phyloP scores from a whole-genome alignment of 2,329 filamentous ascomycete species.

The Hypomyces perniciosus region DNA sequence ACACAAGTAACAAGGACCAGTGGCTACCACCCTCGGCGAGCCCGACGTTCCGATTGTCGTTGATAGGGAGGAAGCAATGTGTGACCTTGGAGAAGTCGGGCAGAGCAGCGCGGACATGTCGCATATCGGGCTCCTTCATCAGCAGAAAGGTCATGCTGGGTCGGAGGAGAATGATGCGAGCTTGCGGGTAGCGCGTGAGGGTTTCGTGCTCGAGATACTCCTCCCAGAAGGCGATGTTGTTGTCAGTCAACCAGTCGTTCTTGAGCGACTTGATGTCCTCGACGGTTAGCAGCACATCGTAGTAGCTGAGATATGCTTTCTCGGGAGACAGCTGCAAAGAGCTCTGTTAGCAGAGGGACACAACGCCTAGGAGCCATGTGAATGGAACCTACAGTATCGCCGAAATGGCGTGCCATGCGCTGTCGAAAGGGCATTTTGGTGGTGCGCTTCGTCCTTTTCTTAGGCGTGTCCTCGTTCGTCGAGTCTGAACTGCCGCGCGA shows the following conservation, averaged over 20 bases:
- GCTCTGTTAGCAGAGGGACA: constrained; percentile 4
- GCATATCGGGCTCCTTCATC: constrained; percentile 61
- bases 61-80: constrained; percentile 93
- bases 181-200: constrained; percentile 70
- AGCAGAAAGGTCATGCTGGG: constrained; percentile 91
- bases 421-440: constrained; percentile 34
- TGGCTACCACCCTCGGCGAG: constrained; percentile 86
- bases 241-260: constrained; percentile 95
- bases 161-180: constrained; percentile 82
- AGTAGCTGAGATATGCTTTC: constrained; percentile 36
- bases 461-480: constrained; percentile 7
- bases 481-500: constrained; percentile 1
- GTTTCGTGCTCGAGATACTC: constrained; percentile 92
- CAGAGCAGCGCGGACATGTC: constrained; percentile 58
- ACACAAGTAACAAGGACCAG: constrained; percentile 90
- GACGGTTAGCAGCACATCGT: constrained; percentile 57
- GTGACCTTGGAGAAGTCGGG: constrained; percentile 76
- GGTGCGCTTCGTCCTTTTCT: constrained; percentile 15
- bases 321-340: constrained; percentile 41
- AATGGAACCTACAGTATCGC: constrained; percentile 37
- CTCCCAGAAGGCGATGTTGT: constrained; percentile 97
- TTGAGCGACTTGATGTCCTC: constrained; percentile 86
- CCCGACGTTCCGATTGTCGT: constrained; percentile 72
- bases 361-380: background rate
- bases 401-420: constrained; percentile 42